Evolutionary conservation across 2,329 filamentous ascomycete species (phyloP).

Genomic region (Arthrobotrys pseudoclavata): DNA sequence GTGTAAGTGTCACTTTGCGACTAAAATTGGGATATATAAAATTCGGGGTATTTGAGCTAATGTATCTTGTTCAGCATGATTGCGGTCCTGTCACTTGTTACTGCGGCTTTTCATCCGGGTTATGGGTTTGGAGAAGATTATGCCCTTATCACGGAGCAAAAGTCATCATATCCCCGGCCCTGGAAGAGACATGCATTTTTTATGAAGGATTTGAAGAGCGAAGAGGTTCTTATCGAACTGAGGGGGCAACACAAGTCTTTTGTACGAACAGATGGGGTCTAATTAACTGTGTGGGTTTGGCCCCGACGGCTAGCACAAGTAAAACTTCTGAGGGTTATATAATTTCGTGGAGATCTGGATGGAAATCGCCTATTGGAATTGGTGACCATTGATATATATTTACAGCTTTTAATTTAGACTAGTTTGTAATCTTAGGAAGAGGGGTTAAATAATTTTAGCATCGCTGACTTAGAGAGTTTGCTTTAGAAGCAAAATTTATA

Average conservation of each 20-base stretch:
- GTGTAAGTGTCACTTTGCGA: constrained; percentile 61
- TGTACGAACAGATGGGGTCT: constrained; percentile 17
- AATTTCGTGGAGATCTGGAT: no score
- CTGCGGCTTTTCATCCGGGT: constrained; percentile 69
- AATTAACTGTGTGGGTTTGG: neutral
- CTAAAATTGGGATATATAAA: neutral
- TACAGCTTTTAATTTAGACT: no score
- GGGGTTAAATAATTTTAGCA: no score
- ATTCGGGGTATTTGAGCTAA: neutral
- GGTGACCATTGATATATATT: no score
- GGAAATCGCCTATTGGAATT: no score
- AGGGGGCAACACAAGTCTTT: constrained; percentile 1
- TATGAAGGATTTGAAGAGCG: constrained; percentile 33
- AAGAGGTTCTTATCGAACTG: constrained; percentile 8
- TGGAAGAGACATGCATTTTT: constrained; percentile 37
- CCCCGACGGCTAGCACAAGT: neutral
- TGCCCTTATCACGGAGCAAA: constrained; percentile 39
- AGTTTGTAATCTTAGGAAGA: no score
- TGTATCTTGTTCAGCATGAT: constrained; percentile 66
- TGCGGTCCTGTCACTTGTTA: constrained; percentile 67
- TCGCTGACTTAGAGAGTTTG: no score
- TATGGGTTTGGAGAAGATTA: constrained; percentile 62
- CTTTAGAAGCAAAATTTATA: no score
- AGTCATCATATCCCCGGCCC: constrained; percentile 30
- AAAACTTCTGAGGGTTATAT: neutral